phyloP scores from a whole-genome alignment of 75 land plant species.

The Cunninghamia lanceolata region DNA sequence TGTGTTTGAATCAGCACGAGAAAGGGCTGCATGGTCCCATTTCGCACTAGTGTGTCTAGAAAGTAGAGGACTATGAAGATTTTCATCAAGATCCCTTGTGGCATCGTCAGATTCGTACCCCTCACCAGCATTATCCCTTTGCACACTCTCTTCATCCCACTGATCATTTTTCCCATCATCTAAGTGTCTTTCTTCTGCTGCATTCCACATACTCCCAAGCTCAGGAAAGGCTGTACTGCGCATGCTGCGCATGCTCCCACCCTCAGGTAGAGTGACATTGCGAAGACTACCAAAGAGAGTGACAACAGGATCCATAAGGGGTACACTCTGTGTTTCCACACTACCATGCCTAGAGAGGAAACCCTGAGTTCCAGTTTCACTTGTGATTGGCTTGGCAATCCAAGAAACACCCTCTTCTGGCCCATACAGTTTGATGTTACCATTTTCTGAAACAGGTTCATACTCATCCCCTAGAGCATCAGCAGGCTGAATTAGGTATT shows the following conservation, averaged over 20 bases:
- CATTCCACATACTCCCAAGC: conserved; percentile 69
- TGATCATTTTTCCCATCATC: conserved; percentile 31
- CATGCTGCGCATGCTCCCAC: conserved; percentile 47
- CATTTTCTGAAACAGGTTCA: conserved; percentile 30
- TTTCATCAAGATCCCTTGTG: conserved; percentile 52
- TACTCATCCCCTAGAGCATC: conserved; percentile 39
- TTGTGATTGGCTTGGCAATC: conserved; percentile 74
- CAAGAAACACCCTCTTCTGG: conserved; percentile 80
- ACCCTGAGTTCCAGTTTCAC: conserved; percentile 27
- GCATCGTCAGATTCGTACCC: conserved; percentile 47
- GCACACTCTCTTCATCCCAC: conserved; percentile 59
- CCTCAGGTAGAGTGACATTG: conserved; percentile 20
- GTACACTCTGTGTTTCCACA: conserved; percentile 40
- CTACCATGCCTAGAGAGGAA: conserved; percentile 59
- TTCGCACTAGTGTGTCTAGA: conserved; percentile 45
- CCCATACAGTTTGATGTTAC: conserved; percentile 59
- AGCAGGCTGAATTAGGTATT: conserved; percentile 80
- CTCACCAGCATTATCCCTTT: conserved; percentile 36
- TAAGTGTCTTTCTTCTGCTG: conserved; percentile 19
- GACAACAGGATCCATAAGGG: conserved; percentile 85
- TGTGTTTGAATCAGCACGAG: conserved; percentile 10
- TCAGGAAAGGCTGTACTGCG: conserved; percentile 44
- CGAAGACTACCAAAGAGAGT: conserved; percentile 80
- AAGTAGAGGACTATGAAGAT: conserved; percentile 63
- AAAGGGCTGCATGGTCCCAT: conserved; percentile 8